These are phyloP conservation scores for Taiozyma sp. DNA, from an alignment of 1,139 yeast species.

Conservation along the genomic window DNA sequence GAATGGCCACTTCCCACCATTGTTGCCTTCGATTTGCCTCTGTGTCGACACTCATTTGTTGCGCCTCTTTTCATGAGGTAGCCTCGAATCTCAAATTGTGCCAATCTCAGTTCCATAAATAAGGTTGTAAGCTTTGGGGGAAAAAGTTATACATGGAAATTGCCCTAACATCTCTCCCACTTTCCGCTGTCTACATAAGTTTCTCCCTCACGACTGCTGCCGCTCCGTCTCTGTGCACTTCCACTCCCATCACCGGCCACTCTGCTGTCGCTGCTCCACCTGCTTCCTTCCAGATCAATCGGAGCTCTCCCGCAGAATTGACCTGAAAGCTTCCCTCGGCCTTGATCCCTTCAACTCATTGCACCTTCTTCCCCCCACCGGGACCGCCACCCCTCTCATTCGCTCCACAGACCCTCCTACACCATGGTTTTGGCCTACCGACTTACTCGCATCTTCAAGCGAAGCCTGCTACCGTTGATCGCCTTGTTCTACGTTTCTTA, in stretches of 20 bases:
- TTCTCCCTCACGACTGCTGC: neutral
- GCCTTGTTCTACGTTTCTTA: constrained; percentile 8
- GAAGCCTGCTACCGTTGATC: constrained; percentile 13
- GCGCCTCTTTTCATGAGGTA: neutral
- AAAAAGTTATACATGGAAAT: neutral
- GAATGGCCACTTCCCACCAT: neutral
- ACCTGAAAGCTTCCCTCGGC: neutral
- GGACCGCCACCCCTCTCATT: neutral
- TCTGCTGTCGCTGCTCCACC: neutral
- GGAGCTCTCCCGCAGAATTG: neutral
- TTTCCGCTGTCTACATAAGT: neutral
- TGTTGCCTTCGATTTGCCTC: neutral
- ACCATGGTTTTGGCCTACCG: neutral
- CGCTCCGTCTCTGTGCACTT: neutral
- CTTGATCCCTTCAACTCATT: neutral
- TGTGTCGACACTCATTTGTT: neutral
- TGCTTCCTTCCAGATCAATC: neutral
- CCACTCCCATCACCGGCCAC: neutral
- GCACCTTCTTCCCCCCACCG: neutral
- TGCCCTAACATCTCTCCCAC: neutral
- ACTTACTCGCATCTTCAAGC: constrained; percentile 6
- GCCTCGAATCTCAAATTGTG: neutral
- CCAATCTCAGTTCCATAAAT: neutral
- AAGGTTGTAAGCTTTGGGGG: neutral
- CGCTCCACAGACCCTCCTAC: neutral